Conservation (phyloP, 2,329 filamentous ascomycete species). For the Macroventuria anomochaeta region DNA sequence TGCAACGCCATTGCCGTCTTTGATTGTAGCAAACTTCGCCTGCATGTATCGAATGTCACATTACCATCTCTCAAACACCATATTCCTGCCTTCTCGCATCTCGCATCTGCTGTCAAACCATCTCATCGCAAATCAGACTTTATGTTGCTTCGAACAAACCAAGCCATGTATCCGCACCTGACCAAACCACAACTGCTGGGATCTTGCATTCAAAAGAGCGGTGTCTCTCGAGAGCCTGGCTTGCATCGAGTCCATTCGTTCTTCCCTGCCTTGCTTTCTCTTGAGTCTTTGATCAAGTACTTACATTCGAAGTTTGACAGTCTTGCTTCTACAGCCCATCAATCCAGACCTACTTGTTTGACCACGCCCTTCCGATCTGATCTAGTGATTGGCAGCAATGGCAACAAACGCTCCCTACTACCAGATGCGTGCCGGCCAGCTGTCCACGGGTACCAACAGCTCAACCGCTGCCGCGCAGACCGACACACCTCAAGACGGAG, state of each 20-base stretch:
- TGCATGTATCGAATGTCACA: constrained; percentile 5
- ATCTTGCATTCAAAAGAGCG: constrained; percentile 27
- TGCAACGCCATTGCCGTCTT: constrained; percentile 5
- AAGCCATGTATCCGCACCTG: constrained; percentile 18
- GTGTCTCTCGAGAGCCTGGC: constrained; percentile 12
- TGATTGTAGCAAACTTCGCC: constrained; percentile 16
- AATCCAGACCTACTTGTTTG: constrained; percentile 5
- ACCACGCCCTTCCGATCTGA: constrained; percentile 12
- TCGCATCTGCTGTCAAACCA: constrained; percentile 18
- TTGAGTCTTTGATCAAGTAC: constrained; percentile 22
- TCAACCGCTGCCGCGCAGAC: constrained; percentile 31
- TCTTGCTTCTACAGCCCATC: not conserved
- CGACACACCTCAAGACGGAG: constrained; percentile 27
- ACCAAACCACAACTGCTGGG: constrained; percentile 26
- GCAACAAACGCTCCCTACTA: constrained; percentile 48
- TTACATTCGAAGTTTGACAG: constrained; percentile 32
- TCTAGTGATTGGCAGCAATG: constrained; percentile 28
- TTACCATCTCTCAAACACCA: constrained; percentile 4
- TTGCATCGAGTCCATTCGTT: constrained; percentile 25
- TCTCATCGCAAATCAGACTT: constrained; percentile 13
- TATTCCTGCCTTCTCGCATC: constrained; percentile 2
- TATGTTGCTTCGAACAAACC: constrained; percentile 22
- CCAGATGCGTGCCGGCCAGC: constrained; percentile 40
- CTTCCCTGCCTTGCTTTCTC: constrained; percentile 6
- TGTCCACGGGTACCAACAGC: constrained; percentile 28